These are phyloP conservation scores for Erodium moschatum DNA, from an alignment of 441 rosid species.

Conservation along the genomic window DNA sequence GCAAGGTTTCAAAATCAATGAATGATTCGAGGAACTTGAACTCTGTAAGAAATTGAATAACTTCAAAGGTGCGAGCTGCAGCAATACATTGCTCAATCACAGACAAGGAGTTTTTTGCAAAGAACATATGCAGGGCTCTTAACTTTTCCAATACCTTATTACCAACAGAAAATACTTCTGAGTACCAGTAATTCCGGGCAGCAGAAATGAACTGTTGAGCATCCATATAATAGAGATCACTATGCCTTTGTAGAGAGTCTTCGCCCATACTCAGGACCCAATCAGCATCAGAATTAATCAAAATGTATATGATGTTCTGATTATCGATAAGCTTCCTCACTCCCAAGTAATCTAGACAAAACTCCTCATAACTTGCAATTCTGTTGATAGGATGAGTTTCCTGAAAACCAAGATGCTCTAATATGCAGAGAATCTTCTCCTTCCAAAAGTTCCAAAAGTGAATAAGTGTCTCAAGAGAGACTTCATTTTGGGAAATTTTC, in stretches of 20 bases:
- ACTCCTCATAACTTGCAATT: constrained; percentile 23
- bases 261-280: constrained; percentile 26
- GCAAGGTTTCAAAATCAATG: background rate
- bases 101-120: constrained; percentile 17
- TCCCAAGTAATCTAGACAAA: constrained; percentile 42
- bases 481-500: constrained; percentile 16
- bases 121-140: constrained; percentile 17
- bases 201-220: constrained; percentile 29
- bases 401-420: constrained; percentile 23
- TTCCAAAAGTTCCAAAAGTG: constrained; percentile 39
- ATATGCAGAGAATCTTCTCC: constrained; percentile 26
- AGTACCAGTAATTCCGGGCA: constrained; percentile 33
- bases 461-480: constrained; percentile 26
- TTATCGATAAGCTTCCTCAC: constrained; percentile 25
- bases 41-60: constrained; percentile 28
- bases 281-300: constrained; percentile 27
- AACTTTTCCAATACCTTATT: constrained; percentile 29
- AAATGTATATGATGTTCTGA: constrained; percentile 18
- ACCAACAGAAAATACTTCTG: constrained; percentile 36
- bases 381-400: constrained; percentile 17
- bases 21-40: constrained; percentile 18
- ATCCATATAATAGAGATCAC: constrained; percentile 21
- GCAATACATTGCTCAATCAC: constrained; percentile 22
- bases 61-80: constrained; percentile 23
- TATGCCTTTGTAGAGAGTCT: constrained; percentile 8